Conservation (phyloP, 2,329 filamentous ascomycete species). For the Zasmidium citrigriseum region DNA sequence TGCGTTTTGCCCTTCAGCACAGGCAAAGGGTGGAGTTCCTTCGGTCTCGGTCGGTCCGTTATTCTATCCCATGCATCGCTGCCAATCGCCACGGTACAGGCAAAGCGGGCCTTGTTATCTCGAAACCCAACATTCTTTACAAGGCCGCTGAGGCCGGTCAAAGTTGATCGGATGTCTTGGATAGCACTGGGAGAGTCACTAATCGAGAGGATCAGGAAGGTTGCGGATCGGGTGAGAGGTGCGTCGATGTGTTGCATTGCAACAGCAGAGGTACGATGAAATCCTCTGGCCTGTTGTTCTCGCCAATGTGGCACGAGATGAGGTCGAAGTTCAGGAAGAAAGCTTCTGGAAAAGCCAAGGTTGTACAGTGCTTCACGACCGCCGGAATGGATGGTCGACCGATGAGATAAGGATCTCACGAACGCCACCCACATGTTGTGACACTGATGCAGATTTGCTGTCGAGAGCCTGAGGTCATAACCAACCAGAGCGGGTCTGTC, state of each 20-base stretch:
- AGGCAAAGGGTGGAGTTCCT: not conserved
- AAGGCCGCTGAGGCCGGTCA: not conserved
- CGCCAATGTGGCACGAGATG: no score
- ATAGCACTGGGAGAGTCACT: not conserved
- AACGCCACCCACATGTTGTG: not conserved
- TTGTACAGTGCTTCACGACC: no score
- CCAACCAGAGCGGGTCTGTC: no score
- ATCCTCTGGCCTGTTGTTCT: no score
- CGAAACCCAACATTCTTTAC: not conserved
- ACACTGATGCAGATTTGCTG: no score
- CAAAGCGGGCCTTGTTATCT: not conserved
- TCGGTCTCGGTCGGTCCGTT: not conserved
- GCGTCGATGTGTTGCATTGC: not conserved
- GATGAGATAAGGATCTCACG: not conserved
- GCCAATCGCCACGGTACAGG: not conserved
- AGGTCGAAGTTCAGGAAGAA: no score
- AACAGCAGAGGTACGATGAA: not conserved
- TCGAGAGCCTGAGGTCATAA: no score
- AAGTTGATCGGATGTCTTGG: not conserved
- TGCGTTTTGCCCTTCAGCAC: not conserved
- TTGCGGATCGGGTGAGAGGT: not conserved
- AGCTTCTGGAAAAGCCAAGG: no score
- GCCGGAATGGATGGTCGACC: no score
- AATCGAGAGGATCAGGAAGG: not conserved
- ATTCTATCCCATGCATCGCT: not conserved